phyloP scores from a whole-genome alignment of 2,329 filamentous ascomycete genomes.

The Trichoderma oligosporum region DNA sequence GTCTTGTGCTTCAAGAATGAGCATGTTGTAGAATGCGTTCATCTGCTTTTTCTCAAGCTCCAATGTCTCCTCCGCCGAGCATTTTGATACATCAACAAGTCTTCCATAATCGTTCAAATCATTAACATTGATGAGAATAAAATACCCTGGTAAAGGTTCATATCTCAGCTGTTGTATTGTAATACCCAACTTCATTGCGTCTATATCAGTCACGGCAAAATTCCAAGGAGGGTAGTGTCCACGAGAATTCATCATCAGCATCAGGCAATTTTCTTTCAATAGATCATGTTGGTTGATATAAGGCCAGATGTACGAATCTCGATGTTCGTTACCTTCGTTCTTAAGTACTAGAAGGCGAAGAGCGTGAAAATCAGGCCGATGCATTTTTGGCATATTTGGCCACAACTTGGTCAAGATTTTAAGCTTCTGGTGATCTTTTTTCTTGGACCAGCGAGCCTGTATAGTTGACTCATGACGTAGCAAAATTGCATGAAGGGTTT shows the following conservation, averaged over 20 bases:
- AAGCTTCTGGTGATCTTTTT: slow-evolving; percentile 43
- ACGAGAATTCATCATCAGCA: slow-evolving; percentile 51
- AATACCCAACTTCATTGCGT: slow-evolving; percentile 32
- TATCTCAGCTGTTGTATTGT: slow-evolving; percentile 17
- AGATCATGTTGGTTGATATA: slow-evolving; percentile 58
- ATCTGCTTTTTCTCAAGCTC: slow-evolving; percentile 35
- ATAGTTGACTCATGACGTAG: slow-evolving; percentile 49
- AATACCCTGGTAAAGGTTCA: slow-evolving; percentile 31
- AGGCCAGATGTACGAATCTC: slow-evolving; percentile 46
- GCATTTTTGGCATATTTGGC: slow-evolving; percentile 46
- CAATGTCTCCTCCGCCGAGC: slow-evolving; percentile 38
- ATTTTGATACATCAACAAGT: slow-evolving; percentile 33
- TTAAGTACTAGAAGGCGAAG: slow-evolving; percentile 26
- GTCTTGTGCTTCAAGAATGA: slow-evolving; percentile 50
- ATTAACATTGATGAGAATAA: slow-evolving; percentile 34
- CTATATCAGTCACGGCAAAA: slow-evolving; percentile 47
- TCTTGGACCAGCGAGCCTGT: slow-evolving; percentile 53
- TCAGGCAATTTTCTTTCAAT: slow-evolving; percentile 38
- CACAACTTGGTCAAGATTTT: slow-evolving; percentile 45
- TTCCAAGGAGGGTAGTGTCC: slow-evolving; percentile 42
- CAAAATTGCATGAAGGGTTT: slow-evolving; percentile 40
- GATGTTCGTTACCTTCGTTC: slow-evolving; percentile 22
- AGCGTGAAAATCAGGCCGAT: slow-evolving; percentile 50
- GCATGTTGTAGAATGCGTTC: slow-evolving; percentile 44
- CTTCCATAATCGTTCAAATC: slow-evolving; percentile 35